phyloP scores from a whole-genome alignment of 1,284 basidiomycete species.

The Cryptococcus depauperatus region DNA sequence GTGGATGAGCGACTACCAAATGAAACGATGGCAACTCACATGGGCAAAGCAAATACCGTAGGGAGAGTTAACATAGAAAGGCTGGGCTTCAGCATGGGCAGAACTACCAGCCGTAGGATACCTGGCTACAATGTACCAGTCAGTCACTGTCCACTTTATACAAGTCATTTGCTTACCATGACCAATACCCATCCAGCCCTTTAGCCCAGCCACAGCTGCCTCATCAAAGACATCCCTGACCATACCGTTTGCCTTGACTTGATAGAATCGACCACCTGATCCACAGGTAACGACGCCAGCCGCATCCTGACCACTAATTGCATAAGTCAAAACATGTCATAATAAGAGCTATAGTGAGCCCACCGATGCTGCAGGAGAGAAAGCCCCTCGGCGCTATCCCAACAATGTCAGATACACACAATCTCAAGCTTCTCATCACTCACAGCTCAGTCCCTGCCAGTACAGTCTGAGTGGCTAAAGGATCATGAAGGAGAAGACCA shows the following conservation, averaged over 20 bases:
- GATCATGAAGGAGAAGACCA: conserved; percentile 72
- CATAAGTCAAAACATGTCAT: conserved; percentile 1
- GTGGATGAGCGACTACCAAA: conserved; percentile 6
- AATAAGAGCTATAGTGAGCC: conserved; percentile 9
- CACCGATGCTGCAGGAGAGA: conserved; percentile 79
- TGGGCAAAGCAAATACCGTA: conserved; percentile 93
- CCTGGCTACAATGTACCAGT: conserved; percentile 56
- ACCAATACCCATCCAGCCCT: conserved; percentile 95
- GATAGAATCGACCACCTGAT: conserved; percentile 87
- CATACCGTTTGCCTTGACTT: conserved; percentile 99
- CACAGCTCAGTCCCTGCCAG: conserved; percentile 69
- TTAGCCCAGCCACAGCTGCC: conserved; percentile 64
- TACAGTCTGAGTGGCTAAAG: conserved; percentile 52
- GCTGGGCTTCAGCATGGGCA: conserved; percentile 96
- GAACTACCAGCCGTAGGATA: conserved; percentile 98
- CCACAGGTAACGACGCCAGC: conserved; percentile 98
- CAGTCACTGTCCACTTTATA: background rate
- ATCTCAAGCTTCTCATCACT: conserved; percentile 4
- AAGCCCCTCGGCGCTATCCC: conserved; percentile 61
- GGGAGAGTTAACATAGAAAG: conserved; percentile 99
- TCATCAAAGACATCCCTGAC: conserved; percentile 95
- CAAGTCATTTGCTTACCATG: conserved; percentile 59
- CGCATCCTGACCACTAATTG: conserved; percentile 75
- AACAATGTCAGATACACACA: background rate
- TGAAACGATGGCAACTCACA: conserved; percentile 54